A percentile compares a stretch with the other conserved stretches of the same genome.
Evolutionary conservation across 805 yeast species (phyloP).

Genomic region (Lipomyces chichibuensis): DNA sequence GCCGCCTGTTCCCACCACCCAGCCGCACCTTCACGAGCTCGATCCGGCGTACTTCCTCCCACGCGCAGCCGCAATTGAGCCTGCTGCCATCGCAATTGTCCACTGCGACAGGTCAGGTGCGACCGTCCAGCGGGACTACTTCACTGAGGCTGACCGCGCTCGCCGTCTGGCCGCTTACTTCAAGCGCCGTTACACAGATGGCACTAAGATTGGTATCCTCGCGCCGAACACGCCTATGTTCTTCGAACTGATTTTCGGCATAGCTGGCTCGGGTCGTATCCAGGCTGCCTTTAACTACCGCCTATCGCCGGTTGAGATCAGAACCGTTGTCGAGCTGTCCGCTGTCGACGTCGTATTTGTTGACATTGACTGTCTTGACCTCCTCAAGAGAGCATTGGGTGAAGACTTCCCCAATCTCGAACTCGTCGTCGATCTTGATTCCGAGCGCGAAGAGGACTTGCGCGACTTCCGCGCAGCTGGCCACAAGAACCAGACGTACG

Average conservation of each 20-base stretch:
- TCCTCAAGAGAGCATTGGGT: constrained; percentile 35
- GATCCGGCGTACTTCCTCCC: constrained; percentile 46
- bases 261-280: constrained; percentile 43
- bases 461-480: constrained; percentile 5
- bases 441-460: constrained; percentile 22
- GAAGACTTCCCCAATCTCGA: constrained; percentile 11
- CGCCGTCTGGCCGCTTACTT: constrained; percentile 42
- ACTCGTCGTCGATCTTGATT: constrained; percentile 34
- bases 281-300: constrained; percentile 45
- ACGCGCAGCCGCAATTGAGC: constrained; percentile 45
- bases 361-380: constrained; percentile 20
- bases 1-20: not conserved
- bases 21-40: constrained; percentile 41
- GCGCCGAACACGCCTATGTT: constrained; percentile 46
- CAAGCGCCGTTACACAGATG: constrained; percentile 33
- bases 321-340: constrained; percentile 41
- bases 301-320: constrained; percentile 41
- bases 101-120: constrained; percentile 39
- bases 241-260: constrained; percentile 44
- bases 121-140: constrained; percentile 38
- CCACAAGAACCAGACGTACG: constrained; percentile 8
- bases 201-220: constrained; percentile 41
- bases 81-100: constrained; percentile 43
- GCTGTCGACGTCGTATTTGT: constrained; percentile 26
- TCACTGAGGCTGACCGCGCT: constrained; percentile 41